Conservation (phyloP, 805 yeast genomes). For the Saturnispora diversa region DNA sequence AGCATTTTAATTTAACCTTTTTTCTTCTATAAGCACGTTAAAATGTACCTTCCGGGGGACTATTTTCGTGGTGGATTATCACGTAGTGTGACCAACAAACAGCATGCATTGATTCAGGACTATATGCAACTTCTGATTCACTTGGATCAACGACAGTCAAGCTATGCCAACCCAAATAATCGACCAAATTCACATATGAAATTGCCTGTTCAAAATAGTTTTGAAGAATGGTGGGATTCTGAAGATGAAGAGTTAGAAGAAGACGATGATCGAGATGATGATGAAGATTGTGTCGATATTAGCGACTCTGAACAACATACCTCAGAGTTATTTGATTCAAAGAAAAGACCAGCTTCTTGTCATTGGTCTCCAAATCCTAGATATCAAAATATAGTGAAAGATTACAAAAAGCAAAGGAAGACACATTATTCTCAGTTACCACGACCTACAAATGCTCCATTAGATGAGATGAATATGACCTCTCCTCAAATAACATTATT, state of each 20-base stretch:
- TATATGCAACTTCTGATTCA: background rate
- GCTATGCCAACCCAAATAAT: slow-evolving; percentile 3
- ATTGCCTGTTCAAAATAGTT: slow-evolving; percentile 4
- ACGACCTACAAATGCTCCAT: background rate
- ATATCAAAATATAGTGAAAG: background rate
- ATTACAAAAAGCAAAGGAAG: background rate
- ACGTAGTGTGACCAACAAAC: background rate
- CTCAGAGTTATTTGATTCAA: slow-evolving; percentile 1
- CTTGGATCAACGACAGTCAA: slow-evolving; percentile 5
- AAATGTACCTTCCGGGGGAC: slow-evolving; percentile 9
- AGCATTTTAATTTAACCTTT: background rate
- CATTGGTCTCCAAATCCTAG: slow-evolving; percentile 8
- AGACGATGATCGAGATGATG: background rate
- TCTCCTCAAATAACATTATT: slow-evolving; percentile 8
- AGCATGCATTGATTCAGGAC: slow-evolving; percentile 1
- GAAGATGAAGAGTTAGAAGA: slow-evolving; percentile 6
- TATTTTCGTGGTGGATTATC: slow-evolving; percentile 3
- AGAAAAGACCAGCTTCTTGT: slow-evolving; percentile 6
- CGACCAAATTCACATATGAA: slow-evolving; percentile 1
- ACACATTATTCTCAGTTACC: background rate
- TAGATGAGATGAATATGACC: background rate
- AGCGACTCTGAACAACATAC: background rate
- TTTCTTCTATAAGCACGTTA: background rate
- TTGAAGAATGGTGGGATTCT: slow-evolving; percentile 10
- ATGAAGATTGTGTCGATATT: background rate